phyloP scores from a whole-genome alignment of 2,329 filamentous ascomycete genomes.

The Alternaria metachromatica region DNA sequence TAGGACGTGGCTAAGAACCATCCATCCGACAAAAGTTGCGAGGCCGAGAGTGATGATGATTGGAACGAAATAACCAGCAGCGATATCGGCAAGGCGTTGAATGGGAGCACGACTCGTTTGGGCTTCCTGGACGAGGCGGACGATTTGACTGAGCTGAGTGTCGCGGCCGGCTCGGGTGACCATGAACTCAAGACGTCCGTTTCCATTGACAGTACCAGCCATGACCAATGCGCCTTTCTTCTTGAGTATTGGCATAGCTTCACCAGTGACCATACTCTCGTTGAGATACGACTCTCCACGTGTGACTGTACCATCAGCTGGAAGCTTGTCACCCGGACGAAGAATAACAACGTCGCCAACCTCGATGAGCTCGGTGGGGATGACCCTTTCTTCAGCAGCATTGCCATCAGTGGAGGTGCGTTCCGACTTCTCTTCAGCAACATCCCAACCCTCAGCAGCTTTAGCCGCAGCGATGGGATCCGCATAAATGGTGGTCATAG shows the following conservation, averaged over 20 bases:
- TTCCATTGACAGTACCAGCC: constrained; percentile 93
- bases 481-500: constrained; percentile 95
- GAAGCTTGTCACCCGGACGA: constrained; percentile 94
- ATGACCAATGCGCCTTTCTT: constrained; percentile 79
- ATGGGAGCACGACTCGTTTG: constrained; percentile 95
- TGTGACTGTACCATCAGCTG: constrained; percentile 86
- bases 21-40: constrained; percentile 88
- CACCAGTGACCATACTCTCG: constrained; percentile 98
- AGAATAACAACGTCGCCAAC: constrained; percentile 93
- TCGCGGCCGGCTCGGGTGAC: constrained; percentile 93
- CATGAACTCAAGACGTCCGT: constrained; percentile 88
- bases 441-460: constrained; percentile 78
- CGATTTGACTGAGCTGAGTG: constrained; percentile 96
- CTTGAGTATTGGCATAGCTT: constrained; percentile 94
- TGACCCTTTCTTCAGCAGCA: constrained; percentile 79
- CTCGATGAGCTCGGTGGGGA: constrained; percentile 93
- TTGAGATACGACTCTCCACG: constrained; percentile 92
- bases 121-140: constrained; percentile 96
- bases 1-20: constrained; percentile 89
- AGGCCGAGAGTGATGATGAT: constrained; percentile 84
- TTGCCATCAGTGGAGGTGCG: constrained; percentile 58
- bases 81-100: constrained; percentile 85
- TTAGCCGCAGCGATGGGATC: constrained; percentile 95
- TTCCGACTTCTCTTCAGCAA: constrained; percentile 53
- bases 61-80: constrained; percentile 94